Evolutionary conservation across 352 stramenopile genomes (phyloP), one percentile per base, ranked within the genome.

Genomic region (Phytophthora multivora): DNA sequence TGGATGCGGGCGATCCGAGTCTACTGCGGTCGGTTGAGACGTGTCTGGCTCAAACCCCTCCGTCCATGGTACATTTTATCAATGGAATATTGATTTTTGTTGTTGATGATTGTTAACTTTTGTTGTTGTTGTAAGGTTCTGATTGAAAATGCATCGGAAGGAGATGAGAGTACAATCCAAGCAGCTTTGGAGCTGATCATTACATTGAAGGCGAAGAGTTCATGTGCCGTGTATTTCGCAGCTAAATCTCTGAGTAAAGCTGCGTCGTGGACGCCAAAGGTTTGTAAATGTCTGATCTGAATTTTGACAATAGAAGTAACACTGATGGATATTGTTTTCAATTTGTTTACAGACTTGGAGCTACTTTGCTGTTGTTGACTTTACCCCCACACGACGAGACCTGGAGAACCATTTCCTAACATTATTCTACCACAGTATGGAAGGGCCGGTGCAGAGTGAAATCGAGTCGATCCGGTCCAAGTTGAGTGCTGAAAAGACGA

Each of bases 1-100:
- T 86, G 9, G 79, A 89, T 61, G 80, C 71, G 12, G 66, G 75
- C 9, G 80, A 89, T 46, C 63, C 73, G 11, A 48, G 53, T 19
- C 56, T 80, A 5, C 45, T 81, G 12, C 62, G 41, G 10, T 40
- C 66, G 0, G 63, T 89, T 26, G 73, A 89, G 39, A 75, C 80
- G 48, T 79, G 70, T 38, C 51, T 89, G 15, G 59, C 63, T 6
- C 73, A 80, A 43, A 59, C 45, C 6, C 35, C 63, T 0, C 57
- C 71, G 45, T 55, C 53, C 1, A 66, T 73, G 54, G 65, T 73
- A 66, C 59, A 31, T 49, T 18, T 3, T 42, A 5, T 16, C 28
- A 12, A 12, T 15, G 3, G 9, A 36, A 13, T 36, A 16, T 3
- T 40, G n/a, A 39, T 40, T 40, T 21, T 26, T 31, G 15, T 26